Evolutionary conservation across 805 yeast species (phyloP), one percentile per base, ranked within the genome.

Genomic region (Cyberlindnera subsufficiens): DNA sequence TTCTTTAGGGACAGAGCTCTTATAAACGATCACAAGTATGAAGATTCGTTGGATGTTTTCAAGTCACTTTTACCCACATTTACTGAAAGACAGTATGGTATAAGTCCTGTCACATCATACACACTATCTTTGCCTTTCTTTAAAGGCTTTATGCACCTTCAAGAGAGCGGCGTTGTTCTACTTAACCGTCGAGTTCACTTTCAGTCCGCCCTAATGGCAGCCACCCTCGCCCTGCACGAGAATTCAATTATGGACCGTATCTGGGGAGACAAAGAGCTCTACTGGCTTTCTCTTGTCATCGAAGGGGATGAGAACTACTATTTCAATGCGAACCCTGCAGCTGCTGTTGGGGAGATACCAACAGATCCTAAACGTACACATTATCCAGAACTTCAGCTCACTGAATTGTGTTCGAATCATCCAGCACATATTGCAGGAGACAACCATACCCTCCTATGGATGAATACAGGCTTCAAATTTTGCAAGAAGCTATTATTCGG

Each of bases 391-490:
- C 20, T 40, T 6, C 19, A 19, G 6, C 15, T 42, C n/a, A 20
- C 14, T 16, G 44, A 75, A 53, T 52, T 77, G 15, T 78, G 83
- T 53, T 68, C 80, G 1, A 73, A 74, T 30, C 82, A 77, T 50
- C 83, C 83, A 1, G 80, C 75, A 2, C 84, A 78, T 54, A 58
- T 78, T 10, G 59, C 61, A 33, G 40, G 41, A 4, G 65, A 63
- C 34, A 61, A 71, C 3, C 22, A 30, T 13, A 47, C 43, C 7
- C 52, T 78, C 27, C 52, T 76, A 2, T 78, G 83, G 83, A 68
- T 78, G 46, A 78, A 78, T 50, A 75, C 82, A 1, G 83, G 83
- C 0, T 74, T 77, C 54, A 55, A 66, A 39, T 68, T 60, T 38
- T 78, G 85, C 57, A 49, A 51, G 31, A 51, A 42, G 17, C 9